Percentiles rank a stretch among this genome's conserved stretches.
Conservation (phyloP, 345 rosid genomes). For the Zanthoxylum bungeanum region DNA sequence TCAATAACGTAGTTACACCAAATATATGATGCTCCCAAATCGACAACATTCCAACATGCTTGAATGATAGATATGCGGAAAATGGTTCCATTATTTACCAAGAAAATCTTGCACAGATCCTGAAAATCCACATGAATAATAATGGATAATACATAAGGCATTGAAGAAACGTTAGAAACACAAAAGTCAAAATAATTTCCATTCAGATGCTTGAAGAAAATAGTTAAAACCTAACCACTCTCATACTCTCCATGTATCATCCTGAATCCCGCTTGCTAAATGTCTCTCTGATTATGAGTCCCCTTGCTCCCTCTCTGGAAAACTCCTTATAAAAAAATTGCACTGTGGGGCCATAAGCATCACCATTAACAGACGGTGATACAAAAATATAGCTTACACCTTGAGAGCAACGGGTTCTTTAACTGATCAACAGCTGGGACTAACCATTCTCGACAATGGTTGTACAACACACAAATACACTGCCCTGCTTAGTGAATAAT, state of each 20-base stretch:
- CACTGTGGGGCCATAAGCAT: background rate
- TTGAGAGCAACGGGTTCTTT: background rate
- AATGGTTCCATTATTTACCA: background rate
- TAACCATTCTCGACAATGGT: background rate
- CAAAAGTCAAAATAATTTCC: background rate
- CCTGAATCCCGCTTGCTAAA: background rate
- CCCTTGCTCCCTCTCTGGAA: background rate
- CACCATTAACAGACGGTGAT: background rate
- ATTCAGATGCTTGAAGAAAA: background rate
- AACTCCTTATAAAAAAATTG: background rate
- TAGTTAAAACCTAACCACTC: background rate
- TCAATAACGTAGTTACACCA: background rate
- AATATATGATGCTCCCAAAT: background rate
- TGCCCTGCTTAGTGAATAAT: background rate
- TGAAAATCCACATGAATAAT: background rate
- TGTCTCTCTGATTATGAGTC: background rate
- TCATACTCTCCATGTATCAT: background rate
- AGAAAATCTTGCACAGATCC: background rate
- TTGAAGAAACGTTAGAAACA: background rate
- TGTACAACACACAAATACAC: background rate
- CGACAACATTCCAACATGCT: background rate
- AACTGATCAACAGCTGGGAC: conserved; percentile 1
- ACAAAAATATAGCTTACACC: background rate
- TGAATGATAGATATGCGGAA: background rate
- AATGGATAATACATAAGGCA: background rate